Base-by-base conservation (phyloP, 306 rosid genomes). In the Ziziphus jujuba region DNA sequence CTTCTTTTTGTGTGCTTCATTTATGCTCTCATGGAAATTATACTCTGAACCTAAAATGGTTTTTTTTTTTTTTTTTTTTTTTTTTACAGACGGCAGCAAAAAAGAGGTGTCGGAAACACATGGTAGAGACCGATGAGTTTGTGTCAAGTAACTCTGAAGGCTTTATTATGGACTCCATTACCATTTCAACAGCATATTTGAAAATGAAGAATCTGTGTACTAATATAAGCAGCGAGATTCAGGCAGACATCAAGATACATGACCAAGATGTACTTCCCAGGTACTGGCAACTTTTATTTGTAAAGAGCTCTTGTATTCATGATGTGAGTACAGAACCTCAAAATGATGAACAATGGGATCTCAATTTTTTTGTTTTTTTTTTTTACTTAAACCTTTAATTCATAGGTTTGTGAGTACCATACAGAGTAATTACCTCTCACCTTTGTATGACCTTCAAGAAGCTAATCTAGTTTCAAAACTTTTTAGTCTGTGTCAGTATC, bases 71-170 rank as follows among this genome's bases (percentile, higher is more conserved):
- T n/a, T n/a, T n/a, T n/a, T n/a, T n/a, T n/a, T n/a, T n/a, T n/a
- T n/a, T 40, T 66, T 56, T 66, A 65, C 86, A 93, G 99, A 83
- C 86, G 35, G 97, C 97, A 16, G 97, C 97, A 8, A 88, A 83
- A 81, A 86, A 81, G 72, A 86, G 95, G 70, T 90, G 96, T 70
- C 76, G 95, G 77, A 88, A 85, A 66, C 91, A 90, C 83, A 88
- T 88, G 90, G 75, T 87, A 35, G 97, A 93, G 85, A 93, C 99
- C 6, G 99, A 93, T 65, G 99, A 93, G 82, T 93, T 90, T 85
- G 81, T 90, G 79, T 86, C 95, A 59, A 83, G 76, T 80, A 80
- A 81, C 82, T 59, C 89, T 51, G 99, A 93, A 77, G 82, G 89
- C 69, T 80, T 86, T 68, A 71, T 69, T 60, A 64, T 85, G 86